phyloP scores from a whole-genome alignment of 169 alveolate species.

The Plasmodium cynomolgi region DNA sequence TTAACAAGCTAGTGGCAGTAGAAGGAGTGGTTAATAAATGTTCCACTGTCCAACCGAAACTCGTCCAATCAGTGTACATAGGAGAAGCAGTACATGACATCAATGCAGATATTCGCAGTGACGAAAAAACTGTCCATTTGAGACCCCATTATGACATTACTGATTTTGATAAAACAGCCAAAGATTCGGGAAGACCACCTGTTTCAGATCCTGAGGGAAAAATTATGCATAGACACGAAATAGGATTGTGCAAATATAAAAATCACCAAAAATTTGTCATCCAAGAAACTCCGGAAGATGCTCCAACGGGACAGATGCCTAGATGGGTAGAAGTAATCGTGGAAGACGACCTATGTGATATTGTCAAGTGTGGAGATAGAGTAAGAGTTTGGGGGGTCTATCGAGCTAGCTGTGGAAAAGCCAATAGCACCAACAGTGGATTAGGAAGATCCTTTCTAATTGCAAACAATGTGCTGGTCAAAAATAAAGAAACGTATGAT shows the following conservation, averaged over 20 bases:
- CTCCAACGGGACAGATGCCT: slow-evolving; percentile 98
- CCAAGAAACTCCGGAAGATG: slow-evolving; percentile 98
- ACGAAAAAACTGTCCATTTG: slow-evolving; percentile 89
- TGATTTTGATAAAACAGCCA: slow-evolving; percentile 78
- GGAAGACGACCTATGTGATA: slow-evolving; percentile 94
- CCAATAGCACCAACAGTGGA: slow-evolving; percentile 89
- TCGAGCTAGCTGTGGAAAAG: slow-evolving; percentile 89
- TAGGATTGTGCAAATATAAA: slow-evolving; percentile 94
- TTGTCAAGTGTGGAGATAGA: slow-evolving; percentile 88
- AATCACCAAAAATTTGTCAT: slow-evolving; percentile 93
- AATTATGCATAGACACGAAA: slow-evolving; percentile 88
- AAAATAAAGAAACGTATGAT: slow-evolving; percentile 77
- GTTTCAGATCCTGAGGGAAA: slow-evolving; percentile 82
- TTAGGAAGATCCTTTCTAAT: slow-evolving; percentile 92
- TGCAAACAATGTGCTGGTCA: slow-evolving; percentile 90
- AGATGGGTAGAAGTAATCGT: slow-evolving; percentile 95
- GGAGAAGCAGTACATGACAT: slow-evolving; percentile 91
- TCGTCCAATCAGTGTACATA: slow-evolving; percentile 92
- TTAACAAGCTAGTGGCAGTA: slow-evolving; percentile 94
- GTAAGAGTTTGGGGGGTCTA: slow-evolving; percentile 98
- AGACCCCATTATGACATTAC: slow-evolving; percentile 85
- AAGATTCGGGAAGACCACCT: slow-evolving; percentile 84
- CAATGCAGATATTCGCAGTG: slow-evolving; percentile 78
- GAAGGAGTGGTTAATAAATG: slow-evolving; percentile 98
- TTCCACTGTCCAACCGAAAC: slow-evolving; percentile 93